Percentiles rank a stretch among this genome's conserved stretches.
Conservation (phyloP, 2,329 filamentous ascomycete species). For the Claviceps purpurea region DNA sequence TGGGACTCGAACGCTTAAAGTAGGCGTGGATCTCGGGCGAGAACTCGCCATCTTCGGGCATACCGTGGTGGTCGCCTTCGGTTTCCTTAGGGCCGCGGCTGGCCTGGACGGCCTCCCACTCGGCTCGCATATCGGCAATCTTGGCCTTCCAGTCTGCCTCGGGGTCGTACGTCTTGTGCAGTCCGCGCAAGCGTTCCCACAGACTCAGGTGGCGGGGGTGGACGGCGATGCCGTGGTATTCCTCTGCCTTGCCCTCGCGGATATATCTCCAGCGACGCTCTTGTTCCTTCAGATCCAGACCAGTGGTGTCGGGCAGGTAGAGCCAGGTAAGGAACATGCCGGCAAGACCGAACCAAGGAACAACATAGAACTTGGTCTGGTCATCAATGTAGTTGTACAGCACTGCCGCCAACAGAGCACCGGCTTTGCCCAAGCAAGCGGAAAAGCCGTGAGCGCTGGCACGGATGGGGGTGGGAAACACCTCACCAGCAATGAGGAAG, state of each 20-base stretch:
- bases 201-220: slow-evolving; percentile 78
- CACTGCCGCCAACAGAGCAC: slow-evolving; percentile 74
- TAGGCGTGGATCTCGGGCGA: slow-evolving; percentile 41
- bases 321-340: slow-evolving; percentile 72
- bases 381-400: slow-evolving; percentile 91
- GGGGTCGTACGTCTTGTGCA: slow-evolving; percentile 72
- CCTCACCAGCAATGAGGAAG: slow-evolving; percentile 90
- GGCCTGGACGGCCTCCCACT: slow-evolving; percentile 43
- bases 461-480: slow-evolving; percentile 89
- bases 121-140: slow-evolving; percentile 64
- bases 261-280: slow-evolving; percentile 89
- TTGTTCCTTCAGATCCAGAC: slow-evolving; percentile 92
- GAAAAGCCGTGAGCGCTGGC: slow-evolving; percentile 90
- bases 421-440: slow-evolving; percentile 80
- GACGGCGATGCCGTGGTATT: slow-evolving; percentile 89
- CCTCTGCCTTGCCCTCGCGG: slow-evolving; percentile 57
- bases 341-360: slow-evolving; percentile 87
- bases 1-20: slow-evolving; percentile 32
- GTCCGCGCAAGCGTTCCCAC: slow-evolving; percentile 72
- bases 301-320: slow-evolving; percentile 94
- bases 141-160: slow-evolving; percentile 71
- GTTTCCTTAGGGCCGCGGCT: slow-evolving; percentile 34
- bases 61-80: slow-evolving; percentile 20
- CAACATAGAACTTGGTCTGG: slow-evolving; percentile 76
- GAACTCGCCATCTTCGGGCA: slow-evolving; percentile 35